Percentiles rank a stretch among this genome's conserved stretches.
phyloP scores from a whole-genome alignment of 78 protist species.

The Acrasis kona region DNA sequence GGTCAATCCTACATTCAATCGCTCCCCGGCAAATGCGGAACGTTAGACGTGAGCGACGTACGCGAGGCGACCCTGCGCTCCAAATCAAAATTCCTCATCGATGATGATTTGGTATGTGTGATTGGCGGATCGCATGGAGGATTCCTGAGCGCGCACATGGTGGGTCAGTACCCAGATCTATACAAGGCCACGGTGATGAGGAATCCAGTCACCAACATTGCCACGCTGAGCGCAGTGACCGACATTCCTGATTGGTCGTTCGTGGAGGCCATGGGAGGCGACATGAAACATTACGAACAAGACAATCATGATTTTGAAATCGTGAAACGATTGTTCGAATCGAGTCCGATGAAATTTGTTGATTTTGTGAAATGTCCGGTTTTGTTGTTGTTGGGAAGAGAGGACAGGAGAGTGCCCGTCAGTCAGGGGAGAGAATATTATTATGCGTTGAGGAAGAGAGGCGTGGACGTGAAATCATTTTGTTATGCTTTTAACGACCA shows the following conservation, averaged over 20 bases:
- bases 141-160: slow-evolving; percentile 23
- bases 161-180: slow-evolving; percentile 5
- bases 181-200: slow-evolving; percentile 14
- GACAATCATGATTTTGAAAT: neutral
- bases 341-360: neutral
- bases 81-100: neutral
- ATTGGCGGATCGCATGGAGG: slow-evolving; percentile 43
- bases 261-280: neutral
- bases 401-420: slow-evolving; percentile 1
- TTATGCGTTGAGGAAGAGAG: neutral
- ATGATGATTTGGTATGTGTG: neutral
- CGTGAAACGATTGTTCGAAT: neutral
- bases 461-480: neutral
- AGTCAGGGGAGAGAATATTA: neutral
- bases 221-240: slow-evolving; percentile 11
- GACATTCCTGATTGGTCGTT: slow-evolving; percentile 47
- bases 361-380: neutral
- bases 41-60: neutral
- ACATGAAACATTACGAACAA: too few relatives aligned
- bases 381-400: neutral
- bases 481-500: neutral
- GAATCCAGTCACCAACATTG: slow-evolving; percentile 38
- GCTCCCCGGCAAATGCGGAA: slow-evolving; percentile 2
- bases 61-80: neutral
- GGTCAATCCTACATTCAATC: neutral